Evolutionary conservation across 306 rosid species (phyloP).

Genomic region (Fragaria nilgerrensis): DNA sequence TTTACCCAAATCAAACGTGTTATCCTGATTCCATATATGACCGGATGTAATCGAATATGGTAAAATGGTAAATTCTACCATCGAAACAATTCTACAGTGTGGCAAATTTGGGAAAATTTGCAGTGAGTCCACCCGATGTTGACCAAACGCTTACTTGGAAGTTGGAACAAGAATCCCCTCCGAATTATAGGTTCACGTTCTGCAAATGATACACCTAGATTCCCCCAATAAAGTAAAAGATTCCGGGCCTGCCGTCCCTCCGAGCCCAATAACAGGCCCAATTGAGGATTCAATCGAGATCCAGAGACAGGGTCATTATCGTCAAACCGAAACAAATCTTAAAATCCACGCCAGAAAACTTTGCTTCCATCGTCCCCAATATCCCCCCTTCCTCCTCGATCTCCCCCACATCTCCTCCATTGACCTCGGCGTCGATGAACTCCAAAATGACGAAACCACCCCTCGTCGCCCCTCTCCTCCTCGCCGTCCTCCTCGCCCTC

Average conservation of each 20-base stretch:
- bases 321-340: background rate
- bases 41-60: no score
- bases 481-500: conserved; percentile 20
- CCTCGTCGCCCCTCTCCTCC: conserved; percentile 28
- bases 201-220: background rate
- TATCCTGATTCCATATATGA: no score
- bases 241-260: background rate
- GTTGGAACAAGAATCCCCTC: background rate
- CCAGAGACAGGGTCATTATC: background rate
- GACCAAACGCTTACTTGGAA: no score
- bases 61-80: no score
- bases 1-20: no score
- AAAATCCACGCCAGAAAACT: background rate
- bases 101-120: no score
- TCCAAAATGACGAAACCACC: conserved; percentile 40
- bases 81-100: no score
- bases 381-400: background rate
- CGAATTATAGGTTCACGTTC: background rate
- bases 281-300: background rate
- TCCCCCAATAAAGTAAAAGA: background rate
- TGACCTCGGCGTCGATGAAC: background rate
- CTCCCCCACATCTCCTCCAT: background rate
- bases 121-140: no score
- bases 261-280: background rate
- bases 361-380: background rate